phyloP scores from a whole-genome alignment of 2,329 filamentous ascomycete genomes.

The Fusarium longipes region DNA sequence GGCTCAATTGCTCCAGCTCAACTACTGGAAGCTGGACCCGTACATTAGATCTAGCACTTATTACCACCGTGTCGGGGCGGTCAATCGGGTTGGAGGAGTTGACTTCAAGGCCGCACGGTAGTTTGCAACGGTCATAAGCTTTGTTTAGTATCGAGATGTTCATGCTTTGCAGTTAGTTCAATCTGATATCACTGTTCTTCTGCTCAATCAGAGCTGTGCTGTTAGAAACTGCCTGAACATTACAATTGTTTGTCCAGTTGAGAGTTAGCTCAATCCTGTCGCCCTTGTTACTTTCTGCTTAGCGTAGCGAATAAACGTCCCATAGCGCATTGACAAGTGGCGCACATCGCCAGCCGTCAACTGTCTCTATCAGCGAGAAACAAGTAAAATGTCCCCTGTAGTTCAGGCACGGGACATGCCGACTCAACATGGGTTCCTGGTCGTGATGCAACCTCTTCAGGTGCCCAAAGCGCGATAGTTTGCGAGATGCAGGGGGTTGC shows the following conservation, averaged over 20 bases:
- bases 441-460: slow-evolving; percentile 11
- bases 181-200: neutral
- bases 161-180: neutral
- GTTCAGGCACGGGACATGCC: neutral
- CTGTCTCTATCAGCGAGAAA: neutral
- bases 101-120: slow-evolving; percentile 39
- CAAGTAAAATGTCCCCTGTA: neutral
- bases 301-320: neutral
- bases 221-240: neutral
- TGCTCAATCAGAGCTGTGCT: neutral
- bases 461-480: slow-evolving; percentile 27
- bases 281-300: neutral
- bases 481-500: slow-evolving; percentile 31
- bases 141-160: neutral
- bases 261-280: neutral
- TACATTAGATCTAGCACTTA: slow-evolving; percentile 66
- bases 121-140: neutral
- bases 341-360: too few relatives aligned
- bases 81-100: slow-evolving; percentile 27
- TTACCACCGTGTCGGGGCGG: slow-evolving; percentile 36
- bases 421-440: neutral
- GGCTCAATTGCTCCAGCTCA: slow-evolving; percentile 63
- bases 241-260: neutral
- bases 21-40: slow-evolving; percentile 79
- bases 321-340: slow-evolving; percentile 19